Evolutionary conservation across 2,329 filamentous ascomycete species (phyloP), one percentile per base, ranked within the genome.

Genomic region (Thielaviopsis ethacetica): DNA sequence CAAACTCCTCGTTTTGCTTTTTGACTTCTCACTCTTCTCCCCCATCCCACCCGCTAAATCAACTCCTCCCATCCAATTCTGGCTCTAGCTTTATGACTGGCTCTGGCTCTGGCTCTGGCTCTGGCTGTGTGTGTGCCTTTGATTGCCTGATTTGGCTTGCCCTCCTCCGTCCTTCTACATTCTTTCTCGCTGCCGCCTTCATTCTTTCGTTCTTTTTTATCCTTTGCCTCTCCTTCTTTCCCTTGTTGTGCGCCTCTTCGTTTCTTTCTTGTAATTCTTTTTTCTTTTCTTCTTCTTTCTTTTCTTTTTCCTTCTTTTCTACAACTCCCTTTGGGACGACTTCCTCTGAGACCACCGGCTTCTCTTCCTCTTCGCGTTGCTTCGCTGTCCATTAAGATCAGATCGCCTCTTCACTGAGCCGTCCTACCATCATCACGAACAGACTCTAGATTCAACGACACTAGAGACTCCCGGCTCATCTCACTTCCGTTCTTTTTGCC

Each of bases 241-340:
- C 13, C 55, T 34, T 51, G 30, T 27, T 57, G 26, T 30, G 19
- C 27, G n/a, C 47, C 19, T 57, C 30, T 30, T 19, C 24, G 24
- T 51, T 51, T 38, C 24, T 41, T 49, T 34, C 50, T 51, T 30
- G 27, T 47, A n/a, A 19, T 17, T 56, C 7, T 30, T 34, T 50
- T 47, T 52, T 19, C 27, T 57, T 26, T 54, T 62, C 62, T 19
- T 50, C 58, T 50, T 56, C 60, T 60, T 24, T 55, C 58, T 61
- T 56, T 30, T 41, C 19, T 19, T 34, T 54, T 10, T 38, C 19
- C 17, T 6, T 24, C n/a, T 50, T 47, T 21, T 56, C 44, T 27
- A 24, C 34, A 59, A 54, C 51, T 44, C 51, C 56, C 56, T 53
- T 24, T 30, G 51, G 53, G 53, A 54, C 27, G 30, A 30, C 53